phyloP scores from a whole-genome alignment of 2,329 filamentous ascomycete species.

The Cytospora piceicola region DNA sequence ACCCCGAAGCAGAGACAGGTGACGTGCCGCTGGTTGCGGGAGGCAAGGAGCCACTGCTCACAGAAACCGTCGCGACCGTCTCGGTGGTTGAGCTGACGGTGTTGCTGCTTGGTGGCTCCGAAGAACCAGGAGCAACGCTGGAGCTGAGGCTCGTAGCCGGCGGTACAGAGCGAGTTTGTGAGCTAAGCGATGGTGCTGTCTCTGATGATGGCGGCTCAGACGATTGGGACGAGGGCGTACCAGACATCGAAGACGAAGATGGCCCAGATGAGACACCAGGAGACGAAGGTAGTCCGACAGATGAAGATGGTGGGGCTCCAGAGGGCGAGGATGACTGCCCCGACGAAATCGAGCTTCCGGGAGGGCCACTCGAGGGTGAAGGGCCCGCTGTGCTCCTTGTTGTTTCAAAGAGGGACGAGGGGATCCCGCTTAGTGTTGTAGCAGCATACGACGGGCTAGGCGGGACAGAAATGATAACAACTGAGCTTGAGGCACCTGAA shows the following conservation, averaged over 20 bases:
- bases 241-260: background rate
- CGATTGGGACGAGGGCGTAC: background rate
- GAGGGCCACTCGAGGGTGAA: background rate
- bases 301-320: background rate
- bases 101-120: background rate
- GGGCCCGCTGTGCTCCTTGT: background rate
- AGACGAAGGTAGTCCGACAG: background rate
- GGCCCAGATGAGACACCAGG: background rate
- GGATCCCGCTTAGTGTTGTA: background rate
- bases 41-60: background rate
- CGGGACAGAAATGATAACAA: background rate
- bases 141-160: background rate
- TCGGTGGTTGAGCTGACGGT: slow-evolving; percentile 1
- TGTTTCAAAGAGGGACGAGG: background rate
- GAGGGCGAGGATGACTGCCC: background rate
- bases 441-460: background rate
- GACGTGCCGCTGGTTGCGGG: background rate
- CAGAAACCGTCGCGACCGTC: background rate
- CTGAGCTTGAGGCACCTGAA: background rate
- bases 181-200: background rate
- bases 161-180: slow-evolving; percentile 1
- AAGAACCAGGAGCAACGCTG: slow-evolving; percentile 5
- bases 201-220: background rate
- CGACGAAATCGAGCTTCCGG: background rate
- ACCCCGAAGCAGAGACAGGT: background rate